Evolutionary conservation across 129 eudicot genomes (phyloP).

Genomic region (Helichrysum umbraculigerum): DNA sequence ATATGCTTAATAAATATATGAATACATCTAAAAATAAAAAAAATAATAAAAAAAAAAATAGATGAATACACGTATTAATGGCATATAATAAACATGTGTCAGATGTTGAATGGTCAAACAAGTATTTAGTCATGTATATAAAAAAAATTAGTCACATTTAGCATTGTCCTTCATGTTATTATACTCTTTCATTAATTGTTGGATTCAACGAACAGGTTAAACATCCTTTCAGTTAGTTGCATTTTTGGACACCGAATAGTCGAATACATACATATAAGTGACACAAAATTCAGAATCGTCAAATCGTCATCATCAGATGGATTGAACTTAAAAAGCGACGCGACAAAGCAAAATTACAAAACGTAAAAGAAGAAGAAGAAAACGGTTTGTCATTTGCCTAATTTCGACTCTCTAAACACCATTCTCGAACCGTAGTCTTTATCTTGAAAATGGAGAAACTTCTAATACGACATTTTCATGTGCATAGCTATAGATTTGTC

Average conservation of each 20-base stretch:
- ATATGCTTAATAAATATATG: too few species aligned
- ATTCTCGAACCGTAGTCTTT: neutral
- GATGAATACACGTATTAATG: too few species aligned
- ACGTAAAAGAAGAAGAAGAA: neutral
- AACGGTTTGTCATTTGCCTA: neutral
- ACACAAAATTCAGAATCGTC: neutral
- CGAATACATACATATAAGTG: neutral
- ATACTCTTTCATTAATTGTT: too few species aligned
- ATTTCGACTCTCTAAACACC: neutral
- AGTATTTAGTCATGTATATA: too few species aligned
- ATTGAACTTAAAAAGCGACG: neutral
- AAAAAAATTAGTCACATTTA: too few species aligned
- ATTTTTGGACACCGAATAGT: neutral
- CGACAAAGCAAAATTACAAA: slow-evolving; percentile 17
- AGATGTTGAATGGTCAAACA: too few species aligned
- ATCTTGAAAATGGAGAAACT: neutral
- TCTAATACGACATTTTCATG: slow-evolving; percentile 29
- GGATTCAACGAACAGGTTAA: neutral
- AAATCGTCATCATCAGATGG: slow-evolving; percentile 15
- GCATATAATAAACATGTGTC: too few species aligned
- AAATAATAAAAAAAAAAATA: too few species aligned
- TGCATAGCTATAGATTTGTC: slow-evolving; percentile 30
- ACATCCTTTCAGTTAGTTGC: slow-evolving; percentile 1
- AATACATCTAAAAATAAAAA: too few species aligned
- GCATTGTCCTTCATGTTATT: too few species aligned